phyloP scores from a whole-genome alignment of 2,329 filamentous ascomycete species.

The Gnomoniopsis smithogilvyi region DNA sequence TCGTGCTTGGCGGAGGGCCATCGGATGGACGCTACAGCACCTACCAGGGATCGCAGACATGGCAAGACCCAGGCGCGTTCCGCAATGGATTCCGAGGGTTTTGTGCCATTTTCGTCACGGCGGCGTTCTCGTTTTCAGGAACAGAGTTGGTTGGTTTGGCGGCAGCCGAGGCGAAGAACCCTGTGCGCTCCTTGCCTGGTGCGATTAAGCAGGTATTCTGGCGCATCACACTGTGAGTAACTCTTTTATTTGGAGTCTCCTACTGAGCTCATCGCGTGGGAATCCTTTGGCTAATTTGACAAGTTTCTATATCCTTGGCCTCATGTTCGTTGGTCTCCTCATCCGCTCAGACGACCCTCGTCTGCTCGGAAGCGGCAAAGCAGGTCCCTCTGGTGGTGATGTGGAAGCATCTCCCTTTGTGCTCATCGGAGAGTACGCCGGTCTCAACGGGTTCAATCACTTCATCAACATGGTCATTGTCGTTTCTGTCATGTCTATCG shows the following conservation, averaged over 20 bases:
- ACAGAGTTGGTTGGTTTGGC: slow-evolving; percentile 74
- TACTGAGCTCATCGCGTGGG: not conserved
- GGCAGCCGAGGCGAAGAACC: slow-evolving; percentile 68
- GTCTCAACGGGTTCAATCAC: slow-evolving; percentile 47
- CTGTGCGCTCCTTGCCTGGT: slow-evolving; percentile 69
- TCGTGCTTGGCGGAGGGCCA: slow-evolving; percentile 59
- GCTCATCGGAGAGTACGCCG: slow-evolving; percentile 52
- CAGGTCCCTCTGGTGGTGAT: slow-evolving; percentile 41
- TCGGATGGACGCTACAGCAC: slow-evolving; percentile 39
- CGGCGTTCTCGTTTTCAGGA: slow-evolving; percentile 70
- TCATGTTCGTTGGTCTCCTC: slow-evolving; percentile 50
- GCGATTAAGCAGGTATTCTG: slow-evolving; percentile 78
- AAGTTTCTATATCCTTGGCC: slow-evolving; percentile 48
- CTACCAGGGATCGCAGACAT: slow-evolving; percentile 48
- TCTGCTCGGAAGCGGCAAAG: slow-evolving; percentile 36
- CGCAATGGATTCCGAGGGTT: slow-evolving; percentile 73
- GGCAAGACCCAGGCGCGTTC: slow-evolving; percentile 55
- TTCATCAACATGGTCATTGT: slow-evolving; percentile 60
- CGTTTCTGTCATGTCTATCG: slow-evolving; percentile 56
- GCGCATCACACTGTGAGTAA: slow-evolving; percentile 44
- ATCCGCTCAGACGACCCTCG: slow-evolving; percentile 42
- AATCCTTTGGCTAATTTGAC: not conserved
- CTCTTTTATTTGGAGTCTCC: not conserved
- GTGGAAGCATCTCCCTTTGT: slow-evolving; percentile 54
- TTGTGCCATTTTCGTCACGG: slow-evolving; percentile 69